Percentiles rank a stretch among this genome's conserved stretches.
These are phyloP conservation scores for Mucor racemosus DNA, from an alignment of 371 early-diverging fungal species.

Conservation along the genomic window DNA sequence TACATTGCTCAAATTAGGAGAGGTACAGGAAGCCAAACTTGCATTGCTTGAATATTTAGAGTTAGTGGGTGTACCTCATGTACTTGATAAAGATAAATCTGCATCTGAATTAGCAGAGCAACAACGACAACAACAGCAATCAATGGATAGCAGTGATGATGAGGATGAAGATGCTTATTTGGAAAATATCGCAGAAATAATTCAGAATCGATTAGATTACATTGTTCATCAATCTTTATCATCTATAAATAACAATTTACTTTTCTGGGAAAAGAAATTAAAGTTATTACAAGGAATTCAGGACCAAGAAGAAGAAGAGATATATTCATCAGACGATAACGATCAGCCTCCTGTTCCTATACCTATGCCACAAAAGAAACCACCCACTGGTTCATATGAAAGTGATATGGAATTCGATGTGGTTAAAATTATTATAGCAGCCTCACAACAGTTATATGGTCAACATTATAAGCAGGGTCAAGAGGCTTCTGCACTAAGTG, in stretches of 20 bases:
- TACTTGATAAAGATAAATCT: background rate
- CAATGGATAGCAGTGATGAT: background rate
- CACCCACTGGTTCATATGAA: constrained; percentile 22
- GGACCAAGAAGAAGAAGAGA: background rate
- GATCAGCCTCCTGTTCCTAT: background rate
- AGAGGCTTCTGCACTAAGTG: constrained; percentile 12
- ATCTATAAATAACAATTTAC: background rate
- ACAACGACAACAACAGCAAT: background rate
- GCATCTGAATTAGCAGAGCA: background rate
- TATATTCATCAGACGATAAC: background rate
- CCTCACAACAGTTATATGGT: constrained; percentile 13
- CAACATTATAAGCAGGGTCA: background rate
- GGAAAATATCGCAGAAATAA: background rate
- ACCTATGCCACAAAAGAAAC: constrained; percentile 11
- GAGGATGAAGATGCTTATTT: constrained; percentile 4
- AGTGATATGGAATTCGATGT: constrained; percentile 31
- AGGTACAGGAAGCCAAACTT: constrained; percentile 70
- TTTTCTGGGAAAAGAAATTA: background rate
- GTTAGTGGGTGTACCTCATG: constrained; percentile 43
- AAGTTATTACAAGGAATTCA: background rate
- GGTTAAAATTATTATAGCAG: constrained; percentile 6
- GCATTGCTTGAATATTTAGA: constrained; percentile 65
- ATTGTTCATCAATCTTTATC: background rate
- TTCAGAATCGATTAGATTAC: constrained; percentile 8
- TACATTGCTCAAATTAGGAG: constrained; percentile 58